Evolutionary conservation across 2,329 filamentous ascomycete species (phyloP).

Genomic region (Verticillium dahliae): DNA sequence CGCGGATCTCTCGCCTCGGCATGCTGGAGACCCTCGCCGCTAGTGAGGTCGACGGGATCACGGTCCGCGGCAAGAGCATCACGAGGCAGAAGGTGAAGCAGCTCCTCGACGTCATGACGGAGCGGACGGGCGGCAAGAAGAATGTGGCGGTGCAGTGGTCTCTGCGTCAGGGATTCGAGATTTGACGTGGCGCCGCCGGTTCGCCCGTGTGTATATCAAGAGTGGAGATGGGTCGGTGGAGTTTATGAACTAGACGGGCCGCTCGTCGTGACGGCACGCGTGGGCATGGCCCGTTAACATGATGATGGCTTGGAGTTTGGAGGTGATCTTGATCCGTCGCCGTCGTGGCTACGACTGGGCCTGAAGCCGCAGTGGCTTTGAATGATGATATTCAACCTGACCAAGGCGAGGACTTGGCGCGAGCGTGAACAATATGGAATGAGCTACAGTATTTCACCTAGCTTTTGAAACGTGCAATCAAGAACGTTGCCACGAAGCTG

Average conservation of each 20-base stretch:
- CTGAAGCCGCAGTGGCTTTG: not conserved
- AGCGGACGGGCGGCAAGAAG: slow-evolving; percentile 1
- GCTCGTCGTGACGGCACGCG: not conserved
- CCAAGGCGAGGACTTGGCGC: not conserved
- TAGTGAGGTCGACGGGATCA: slow-evolving; percentile 10
- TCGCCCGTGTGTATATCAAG: not conserved
- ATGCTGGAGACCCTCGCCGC: slow-evolving; percentile 8
- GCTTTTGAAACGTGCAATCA: too few relatives aligned
- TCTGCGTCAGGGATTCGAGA: not conserved
- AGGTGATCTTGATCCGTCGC: not conserved
- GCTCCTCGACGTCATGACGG: slow-evolving; percentile 5
- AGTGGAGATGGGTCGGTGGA: not conserved
- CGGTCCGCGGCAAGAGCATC: slow-evolving; percentile 9
- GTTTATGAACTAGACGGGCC: not conserved
- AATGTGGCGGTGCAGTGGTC: not conserved
- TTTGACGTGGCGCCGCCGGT: not conserved
- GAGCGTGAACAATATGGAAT: too few relatives aligned
- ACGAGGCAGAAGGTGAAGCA: slow-evolving; percentile 11
- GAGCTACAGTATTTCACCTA: too few relatives aligned
- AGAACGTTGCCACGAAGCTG: too few relatives aligned
- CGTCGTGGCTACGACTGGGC: not conserved
- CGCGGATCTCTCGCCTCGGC: slow-evolving; percentile 11
- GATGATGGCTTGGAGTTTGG: not conserved
- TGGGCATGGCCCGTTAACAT: not conserved
- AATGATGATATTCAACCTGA: not conserved